Percentiles rank a stretch among this genome's conserved stretches.
phyloP scores from a whole-genome alignment of 768 basidiomycete genomes.

The Mycena rosella region DNA sequence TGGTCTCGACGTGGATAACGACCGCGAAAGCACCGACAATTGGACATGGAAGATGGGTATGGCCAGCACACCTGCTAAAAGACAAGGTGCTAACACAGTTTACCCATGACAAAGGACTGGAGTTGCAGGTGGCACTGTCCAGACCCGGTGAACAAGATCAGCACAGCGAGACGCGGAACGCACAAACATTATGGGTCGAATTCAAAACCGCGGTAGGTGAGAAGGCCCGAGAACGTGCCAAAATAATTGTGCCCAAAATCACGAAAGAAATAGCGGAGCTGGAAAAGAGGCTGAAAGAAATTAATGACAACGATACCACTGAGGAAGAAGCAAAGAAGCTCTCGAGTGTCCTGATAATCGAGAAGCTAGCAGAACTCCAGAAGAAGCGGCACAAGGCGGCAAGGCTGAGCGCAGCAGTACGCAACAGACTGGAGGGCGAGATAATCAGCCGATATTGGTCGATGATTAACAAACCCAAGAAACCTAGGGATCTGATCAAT shows the following conservation, averaged over 20 bases:
- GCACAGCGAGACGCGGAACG: neutral
- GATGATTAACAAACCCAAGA: too few species aligned
- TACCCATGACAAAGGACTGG: neutral
- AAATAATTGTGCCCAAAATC: neutral
- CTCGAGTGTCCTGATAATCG: too few species aligned
- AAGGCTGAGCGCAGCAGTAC: too few species aligned
- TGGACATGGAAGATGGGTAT: constrained; percentile 49
- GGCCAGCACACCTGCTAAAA: constrained; percentile 39
- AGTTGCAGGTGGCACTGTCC: neutral
- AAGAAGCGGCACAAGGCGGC: too few species aligned
- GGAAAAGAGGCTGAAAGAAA: too few species aligned
- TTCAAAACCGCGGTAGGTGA: neutral
- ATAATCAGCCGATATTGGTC: too few species aligned
- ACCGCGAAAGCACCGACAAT: constrained; percentile 39
- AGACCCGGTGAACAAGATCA: neutral
- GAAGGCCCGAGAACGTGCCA: constrained; percentile 8
- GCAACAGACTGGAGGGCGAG: too few species aligned
- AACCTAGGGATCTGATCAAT: too few species aligned
- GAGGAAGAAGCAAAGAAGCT: too few species aligned
- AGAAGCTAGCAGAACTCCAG: too few species aligned
- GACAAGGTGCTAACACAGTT: constrained; percentile 34
- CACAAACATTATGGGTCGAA: constrained; percentile 2
- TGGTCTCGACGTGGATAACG: constrained; percentile 43
- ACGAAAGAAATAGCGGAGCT: neutral
- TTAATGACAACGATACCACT: too few species aligned